phyloP scores from a whole-genome alignment of 306 rosid species.

The Lablab purpureus region DNA sequence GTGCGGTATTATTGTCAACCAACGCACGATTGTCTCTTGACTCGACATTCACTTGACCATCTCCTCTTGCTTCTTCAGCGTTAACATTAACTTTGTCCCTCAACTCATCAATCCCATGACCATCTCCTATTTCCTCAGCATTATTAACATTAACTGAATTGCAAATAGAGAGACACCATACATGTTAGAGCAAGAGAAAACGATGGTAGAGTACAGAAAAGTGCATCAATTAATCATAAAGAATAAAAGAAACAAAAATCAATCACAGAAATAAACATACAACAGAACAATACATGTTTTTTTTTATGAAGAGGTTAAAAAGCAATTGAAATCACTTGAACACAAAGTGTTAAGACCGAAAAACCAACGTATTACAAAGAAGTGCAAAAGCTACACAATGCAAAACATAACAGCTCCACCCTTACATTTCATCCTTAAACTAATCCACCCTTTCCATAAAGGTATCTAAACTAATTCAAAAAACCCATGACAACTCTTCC shows the following conservation, averaged over 20 bases:
- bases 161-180: neutral
- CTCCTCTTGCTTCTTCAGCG: constrained; percentile 53
- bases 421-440: no score
- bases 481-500: no score
- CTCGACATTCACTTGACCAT: constrained; percentile 54
- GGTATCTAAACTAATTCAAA: no score
- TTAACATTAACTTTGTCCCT: constrained; percentile 57
- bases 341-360: no score
- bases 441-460: no score
- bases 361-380: no score
- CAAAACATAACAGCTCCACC: no score
- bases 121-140: constrained; percentile 54
- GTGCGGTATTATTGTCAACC: constrained; percentile 86
- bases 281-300: no score
- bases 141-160: constrained; percentile 50
- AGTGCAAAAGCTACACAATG: no score
- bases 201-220: neutral
- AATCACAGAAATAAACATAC: neutral
- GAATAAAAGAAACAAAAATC: neutral
- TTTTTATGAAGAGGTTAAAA: no score
- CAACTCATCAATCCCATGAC: constrained; percentile 52
- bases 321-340: no score
- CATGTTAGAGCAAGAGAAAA: neutral
- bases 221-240: neutral
- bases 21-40: constrained; percentile 74